Percentiles rank a stretch among this genome's conserved stretches.
phyloP scores from a whole-genome alignment of 2,329 filamentous ascomycete genomes.

The Myriosclerotinia curreyana region DNA sequence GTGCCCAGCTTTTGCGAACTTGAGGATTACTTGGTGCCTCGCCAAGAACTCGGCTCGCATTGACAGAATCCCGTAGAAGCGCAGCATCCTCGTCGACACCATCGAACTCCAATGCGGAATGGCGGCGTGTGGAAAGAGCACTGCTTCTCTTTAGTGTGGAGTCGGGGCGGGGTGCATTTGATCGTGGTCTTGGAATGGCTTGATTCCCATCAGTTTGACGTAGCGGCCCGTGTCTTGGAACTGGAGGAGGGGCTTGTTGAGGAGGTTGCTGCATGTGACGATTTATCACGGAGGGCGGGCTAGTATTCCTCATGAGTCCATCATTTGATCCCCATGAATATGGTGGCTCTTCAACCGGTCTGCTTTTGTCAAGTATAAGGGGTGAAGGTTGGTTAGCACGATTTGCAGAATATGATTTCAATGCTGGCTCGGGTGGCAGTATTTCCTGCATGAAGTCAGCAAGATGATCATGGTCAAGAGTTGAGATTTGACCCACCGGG shows the following conservation, averaged over 20 bases:
- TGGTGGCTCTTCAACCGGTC: conserved; percentile 33
- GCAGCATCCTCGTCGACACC: conserved; percentile 38
- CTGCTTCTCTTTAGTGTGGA: conserved; percentile 37
- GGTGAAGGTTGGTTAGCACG: conserved; percentile 34
- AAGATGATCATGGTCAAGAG: not conserved
- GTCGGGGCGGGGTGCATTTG: conserved; percentile 15
- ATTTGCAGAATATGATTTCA: conserved; percentile 27
- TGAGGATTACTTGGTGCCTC: conserved; percentile 28
- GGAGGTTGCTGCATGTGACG: conserved; percentile 25
- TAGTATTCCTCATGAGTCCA: conserved; percentile 34
- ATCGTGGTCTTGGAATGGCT: conserved; percentile 22
- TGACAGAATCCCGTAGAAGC: conserved; percentile 37
- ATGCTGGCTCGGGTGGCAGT: conserved; percentile 27
- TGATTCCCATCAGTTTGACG: conserved; percentile 12
- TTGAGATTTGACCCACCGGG: conserved; percentile 31
- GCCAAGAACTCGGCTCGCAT: conserved; percentile 35
- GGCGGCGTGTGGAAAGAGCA: conserved; percentile 32
- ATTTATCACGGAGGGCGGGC: conserved; percentile 31
- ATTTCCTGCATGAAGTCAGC: conserved; percentile 30
- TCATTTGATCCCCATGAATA: conserved; percentile 39
- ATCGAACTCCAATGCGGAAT: conserved; percentile 35
- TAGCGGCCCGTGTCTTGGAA: conserved; percentile 20
- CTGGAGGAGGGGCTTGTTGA: conserved; percentile 16
- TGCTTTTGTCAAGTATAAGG: conserved; percentile 35
- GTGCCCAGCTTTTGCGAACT: conserved; percentile 35